Conservation (phyloP, 768 basidiomycete species). For the Leucocoprinus birnbaumii region DNA sequence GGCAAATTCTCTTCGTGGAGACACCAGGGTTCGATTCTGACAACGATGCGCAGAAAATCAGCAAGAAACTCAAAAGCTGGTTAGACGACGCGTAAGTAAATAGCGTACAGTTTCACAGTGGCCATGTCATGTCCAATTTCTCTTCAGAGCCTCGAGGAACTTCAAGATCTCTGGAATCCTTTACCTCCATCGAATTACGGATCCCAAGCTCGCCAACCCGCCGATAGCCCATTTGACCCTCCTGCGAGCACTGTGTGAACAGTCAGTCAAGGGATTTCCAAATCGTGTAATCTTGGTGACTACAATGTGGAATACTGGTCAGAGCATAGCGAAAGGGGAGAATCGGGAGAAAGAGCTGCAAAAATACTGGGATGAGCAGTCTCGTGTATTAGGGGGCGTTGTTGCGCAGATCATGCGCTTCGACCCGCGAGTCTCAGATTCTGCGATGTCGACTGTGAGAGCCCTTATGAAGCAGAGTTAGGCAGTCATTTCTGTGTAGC, state of each 20-base stretch:
- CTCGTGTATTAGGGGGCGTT: background rate
- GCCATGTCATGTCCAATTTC: background rate
- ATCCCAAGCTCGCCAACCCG: conserved; percentile 11
- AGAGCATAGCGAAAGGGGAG: background rate
- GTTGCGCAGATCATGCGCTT: background rate
- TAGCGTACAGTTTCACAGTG: background rate
- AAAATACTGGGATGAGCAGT: conserved; percentile 8
- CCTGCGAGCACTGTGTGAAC: conserved; percentile 7
- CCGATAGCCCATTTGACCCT: conserved; percentile 7
- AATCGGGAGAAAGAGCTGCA: conserved; percentile 9
- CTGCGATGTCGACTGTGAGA: background rate
- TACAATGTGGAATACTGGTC: conserved; percentile 13
- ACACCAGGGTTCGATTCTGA: conserved; percentile 11
- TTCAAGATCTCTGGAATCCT: conserved; percentile 11
- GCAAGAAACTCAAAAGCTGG: conserved; percentile 8
- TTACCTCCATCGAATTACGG: conserved; percentile 14
- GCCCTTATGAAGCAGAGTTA: background rate
- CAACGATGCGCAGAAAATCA: conserved; percentile 5
- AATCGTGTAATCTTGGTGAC: conserved; percentile 11
- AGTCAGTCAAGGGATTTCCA: conserved; percentile 5
- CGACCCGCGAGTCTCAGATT: background rate
- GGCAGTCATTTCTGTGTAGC: too few relatives aligned
- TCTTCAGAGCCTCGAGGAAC: conserved; percentile 4
- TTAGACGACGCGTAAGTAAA: conserved; percentile 10
- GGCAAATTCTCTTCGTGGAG: conserved; percentile 13